phyloP scores from a whole-genome alignment of 495 filamentous ascomycete genomes.

The Annulohypoxylon moriforme region DNA sequence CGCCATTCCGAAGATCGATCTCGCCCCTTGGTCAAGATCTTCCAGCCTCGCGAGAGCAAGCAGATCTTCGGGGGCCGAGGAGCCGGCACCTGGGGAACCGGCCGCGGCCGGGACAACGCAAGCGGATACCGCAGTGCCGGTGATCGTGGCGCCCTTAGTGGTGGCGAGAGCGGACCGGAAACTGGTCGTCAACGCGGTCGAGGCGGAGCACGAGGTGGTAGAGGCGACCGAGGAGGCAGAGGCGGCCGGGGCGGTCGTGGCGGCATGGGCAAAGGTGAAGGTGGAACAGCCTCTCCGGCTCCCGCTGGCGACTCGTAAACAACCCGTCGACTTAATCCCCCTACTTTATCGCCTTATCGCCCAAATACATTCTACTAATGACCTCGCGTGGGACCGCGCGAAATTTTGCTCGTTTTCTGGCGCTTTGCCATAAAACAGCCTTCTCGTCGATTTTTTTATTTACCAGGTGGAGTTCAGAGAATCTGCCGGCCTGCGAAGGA shows the following conservation, averaged over 20 bases:
- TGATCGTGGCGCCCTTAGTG: constrained; percentile 54
- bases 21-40: constrained; percentile 83
- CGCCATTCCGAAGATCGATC: constrained; percentile 70
- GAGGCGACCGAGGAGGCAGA: constrained; percentile 64
- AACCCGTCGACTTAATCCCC: constrained; percentile 11
- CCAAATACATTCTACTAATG: constrained; percentile 36
- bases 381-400: constrained; percentile 46
- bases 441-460: constrained; percentile 39
- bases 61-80: constrained; percentile 62
- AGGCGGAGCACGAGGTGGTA: constrained; percentile 67
- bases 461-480: constrained; percentile 45
- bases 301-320: constrained; percentile 63
- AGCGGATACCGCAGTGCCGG: constrained; percentile 76
- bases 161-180: constrained; percentile 83
- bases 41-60: constrained; percentile 69
- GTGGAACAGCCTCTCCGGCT: constrained; percentile 60
- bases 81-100: constrained; percentile 80
- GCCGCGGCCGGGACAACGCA: constrained; percentile 66
- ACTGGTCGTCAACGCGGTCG: constrained; percentile 71
- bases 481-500: constrained; percentile 42
- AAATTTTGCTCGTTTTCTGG: constrained; percentile 44
- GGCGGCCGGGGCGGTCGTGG: constrained; percentile 70
- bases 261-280: constrained; percentile 68
- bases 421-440: constrained; percentile 44
- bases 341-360: constrained; percentile 14